Evolutionary conservation across 2,329 filamentous ascomycete species (phyloP), one percentile per base, ranked within the genome.

Genomic region (Colletotrichum musae): DNA sequence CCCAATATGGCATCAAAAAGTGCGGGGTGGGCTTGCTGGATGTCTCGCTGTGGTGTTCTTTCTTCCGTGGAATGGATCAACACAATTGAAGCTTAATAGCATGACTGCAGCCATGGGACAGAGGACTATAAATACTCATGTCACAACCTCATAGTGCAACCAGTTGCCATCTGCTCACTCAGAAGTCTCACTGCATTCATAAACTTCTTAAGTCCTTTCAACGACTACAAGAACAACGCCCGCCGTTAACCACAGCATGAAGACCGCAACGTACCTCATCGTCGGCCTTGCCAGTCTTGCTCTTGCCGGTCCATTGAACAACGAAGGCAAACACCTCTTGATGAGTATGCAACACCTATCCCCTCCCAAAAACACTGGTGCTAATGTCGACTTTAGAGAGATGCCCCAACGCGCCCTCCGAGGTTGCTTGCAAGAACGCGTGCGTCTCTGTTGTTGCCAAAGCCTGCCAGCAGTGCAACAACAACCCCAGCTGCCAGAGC

Each of bases 401-500:
- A n/a, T 48, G 45, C 18, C 45, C 45, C n/a, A 48, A n/a, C 18
- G 10, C 45, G 16, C 16, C 16, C 5, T 48, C 45, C 15, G 45
- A 48, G n/a, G 45, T 48, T 48, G 45, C 45, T 3, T 48, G n/a
- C 45, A 48, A 48, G 45, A 48, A 48, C n/a, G 45, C 45, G 4
- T 48, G 45, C 45, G 5, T n/a, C 6, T 48, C 45, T 4, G n/a
- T 48, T 1, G n/a, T 48, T 48, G 16, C 45, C 16, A 48, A 48
- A 6, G 45, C 45, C n/a, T 48, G 45, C 45, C 16, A 21, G 45
- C 45, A 48, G 10, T 48, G 45, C 18, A 43, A 43, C 41, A 48
- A n/a, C n/a, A 21, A 48, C n/a, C 45, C 45, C 3, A n/a, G 15
- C 45, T 48, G 45, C n/a, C 45, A 48, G 9, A 48, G 45, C 45